These are phyloP conservation scores for Penicillium ucsense DNA, from an alignment of 495 filamentous ascomycete species.

Conservation along the genomic window DNA sequence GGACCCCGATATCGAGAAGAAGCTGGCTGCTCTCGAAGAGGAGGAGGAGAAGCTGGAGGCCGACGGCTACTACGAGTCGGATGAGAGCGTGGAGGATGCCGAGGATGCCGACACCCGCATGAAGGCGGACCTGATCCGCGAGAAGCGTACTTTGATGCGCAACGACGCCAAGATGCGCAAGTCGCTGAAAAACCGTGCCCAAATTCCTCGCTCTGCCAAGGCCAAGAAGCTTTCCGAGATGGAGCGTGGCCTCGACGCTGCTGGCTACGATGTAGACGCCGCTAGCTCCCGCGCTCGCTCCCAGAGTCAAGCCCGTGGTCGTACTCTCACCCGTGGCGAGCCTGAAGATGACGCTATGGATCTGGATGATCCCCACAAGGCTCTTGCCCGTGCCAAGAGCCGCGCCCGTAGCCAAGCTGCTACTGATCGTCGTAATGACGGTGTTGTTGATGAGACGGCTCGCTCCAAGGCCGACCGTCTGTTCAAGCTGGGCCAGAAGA, in stretches of 20 bases:
- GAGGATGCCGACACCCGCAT: constrained; percentile 76
- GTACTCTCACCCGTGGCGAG: constrained; percentile 41
- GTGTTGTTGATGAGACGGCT: constrained; percentile 40
- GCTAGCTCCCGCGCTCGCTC: constrained; percentile 61
- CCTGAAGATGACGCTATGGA: constrained; percentile 80
- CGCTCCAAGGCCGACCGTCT: constrained; percentile 75
- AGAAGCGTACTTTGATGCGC: constrained; percentile 78
- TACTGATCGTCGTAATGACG: constrained; percentile 76
- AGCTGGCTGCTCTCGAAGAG: constrained; percentile 81
- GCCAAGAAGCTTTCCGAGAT: constrained; percentile 74
- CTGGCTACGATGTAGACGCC: constrained; percentile 75
- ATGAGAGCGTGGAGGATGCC: constrained; percentile 62
- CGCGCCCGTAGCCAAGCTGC: constrained; percentile 64
- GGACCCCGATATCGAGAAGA: constrained; percentile 91
- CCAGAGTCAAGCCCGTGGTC: constrained; percentile 53
- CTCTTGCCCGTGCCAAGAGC: constrained; percentile 66
- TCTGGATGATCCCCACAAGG: constrained; percentile 55
- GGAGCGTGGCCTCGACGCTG: constrained; percentile 69
- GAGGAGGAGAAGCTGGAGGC: constrained; percentile 87
- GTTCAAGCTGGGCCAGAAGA: constrained; percentile 84
- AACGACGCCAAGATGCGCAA: constrained; percentile 90
- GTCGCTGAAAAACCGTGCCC: constrained; percentile 88
- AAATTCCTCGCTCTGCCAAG: constrained; percentile 69
- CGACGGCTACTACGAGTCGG: constrained; percentile 70
- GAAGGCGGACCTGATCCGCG: constrained; percentile 90